These are phyloP conservation scores for Fusarium euwallaceae DNA, from an alignment of 2,329 filamentous ascomycete species.

Conservation along the genomic window DNA sequence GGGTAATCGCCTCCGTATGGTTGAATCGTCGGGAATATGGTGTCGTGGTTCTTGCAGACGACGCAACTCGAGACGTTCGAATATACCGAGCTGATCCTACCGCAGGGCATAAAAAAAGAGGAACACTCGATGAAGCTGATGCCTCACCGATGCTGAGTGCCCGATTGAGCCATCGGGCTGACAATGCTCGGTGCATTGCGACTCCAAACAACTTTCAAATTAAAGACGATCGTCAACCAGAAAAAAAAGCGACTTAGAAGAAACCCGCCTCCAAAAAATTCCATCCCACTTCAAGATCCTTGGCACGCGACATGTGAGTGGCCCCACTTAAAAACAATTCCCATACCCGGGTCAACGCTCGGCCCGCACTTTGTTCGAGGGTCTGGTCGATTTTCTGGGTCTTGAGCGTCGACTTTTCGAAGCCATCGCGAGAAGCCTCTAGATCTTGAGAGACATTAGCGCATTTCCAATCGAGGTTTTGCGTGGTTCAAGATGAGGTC, in stretches of 20 bases:
- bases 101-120: constrained; percentile 63
- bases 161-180: constrained; percentile 58
- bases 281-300: constrained; percentile 29
- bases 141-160: constrained; percentile 59
- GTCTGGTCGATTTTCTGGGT: constrained; percentile 47
- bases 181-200: constrained; percentile 60
- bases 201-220: constrained; percentile 4
- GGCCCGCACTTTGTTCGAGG: constrained; percentile 41
- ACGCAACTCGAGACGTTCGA: constrained; percentile 17
- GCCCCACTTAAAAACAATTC: constrained; percentile 22
- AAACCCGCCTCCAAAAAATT: constrained; percentile 41
- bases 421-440: constrained; percentile 34
- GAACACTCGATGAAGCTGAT: constrained; percentile 55
- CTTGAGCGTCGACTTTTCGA: constrained; percentile 45
- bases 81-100: constrained; percentile 46
- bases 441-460: constrained; percentile 24
- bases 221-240: constrained; percentile 13
- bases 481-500: constrained; percentile 53
- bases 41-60: constrained; percentile 20
- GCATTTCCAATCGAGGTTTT: constrained; percentile 30
- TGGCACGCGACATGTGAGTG: constrained; percentile 26
- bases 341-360: constrained; percentile 46
- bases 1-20: constrained; percentile 43
- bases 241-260: constrained; percentile 27
- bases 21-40: constrained; percentile 44